phyloP scores from a whole-genome alignment of 345 rosid genomes.

The Acer negundo region DNA sequence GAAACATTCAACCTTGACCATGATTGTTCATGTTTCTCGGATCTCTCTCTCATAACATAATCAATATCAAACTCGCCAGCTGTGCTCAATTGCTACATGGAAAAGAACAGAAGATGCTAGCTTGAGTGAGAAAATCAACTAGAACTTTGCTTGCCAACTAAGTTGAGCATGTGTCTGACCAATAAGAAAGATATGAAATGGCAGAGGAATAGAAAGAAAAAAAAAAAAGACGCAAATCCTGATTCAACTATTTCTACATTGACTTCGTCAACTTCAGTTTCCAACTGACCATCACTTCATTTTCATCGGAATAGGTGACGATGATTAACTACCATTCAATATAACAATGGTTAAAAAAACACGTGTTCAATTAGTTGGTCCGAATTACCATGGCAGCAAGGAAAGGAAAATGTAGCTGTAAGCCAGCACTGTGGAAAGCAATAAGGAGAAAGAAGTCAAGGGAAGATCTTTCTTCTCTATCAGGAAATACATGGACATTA shows the following conservation, averaged over 20 bases:
- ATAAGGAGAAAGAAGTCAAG: not conserved
- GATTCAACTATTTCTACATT: not conserved
- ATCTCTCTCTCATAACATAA: constrained; percentile 64
- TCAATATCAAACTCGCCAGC: constrained; percentile 64
- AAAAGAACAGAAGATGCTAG: constrained; percentile 21
- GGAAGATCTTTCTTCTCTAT: not conserved
- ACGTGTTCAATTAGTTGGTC: not conserved
- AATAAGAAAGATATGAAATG: not conserved
- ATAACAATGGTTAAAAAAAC: not conserved
- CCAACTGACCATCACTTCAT: not conserved
- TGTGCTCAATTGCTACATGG: constrained; percentile 45
- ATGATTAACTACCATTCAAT: not conserved
- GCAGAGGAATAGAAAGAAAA: not conserved
- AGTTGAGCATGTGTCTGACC: not conserved
- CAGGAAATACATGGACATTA: not conserved
- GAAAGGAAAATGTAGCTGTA: not conserved
- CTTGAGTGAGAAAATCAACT: not conserved
- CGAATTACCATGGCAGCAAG: not conserved
- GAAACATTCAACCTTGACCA: constrained; percentile 88
- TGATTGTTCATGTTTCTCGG: constrained; percentile 60
- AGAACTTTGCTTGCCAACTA: constrained; percentile 18
- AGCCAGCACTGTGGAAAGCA: not conserved
- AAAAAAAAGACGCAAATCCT: not conserved
- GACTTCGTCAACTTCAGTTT: not conserved
- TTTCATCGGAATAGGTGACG: not conserved